phyloP scores from a whole-genome alignment of 2,329 filamentous ascomycete genomes.

The Pestalotiopsis sp. region DNA sequence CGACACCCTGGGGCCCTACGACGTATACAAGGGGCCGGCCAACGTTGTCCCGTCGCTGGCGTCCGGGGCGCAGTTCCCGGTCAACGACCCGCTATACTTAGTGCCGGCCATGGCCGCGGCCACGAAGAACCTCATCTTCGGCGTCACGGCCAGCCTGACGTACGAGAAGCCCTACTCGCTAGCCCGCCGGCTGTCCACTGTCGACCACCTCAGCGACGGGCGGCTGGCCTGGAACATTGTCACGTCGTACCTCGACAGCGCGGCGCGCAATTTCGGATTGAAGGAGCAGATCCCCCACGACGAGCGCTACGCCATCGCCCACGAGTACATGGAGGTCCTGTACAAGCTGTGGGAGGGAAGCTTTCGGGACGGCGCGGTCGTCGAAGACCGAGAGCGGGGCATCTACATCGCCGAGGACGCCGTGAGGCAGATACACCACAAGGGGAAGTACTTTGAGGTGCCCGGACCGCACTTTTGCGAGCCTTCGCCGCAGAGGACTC shows the following conservation, averaged over 20 bases:
- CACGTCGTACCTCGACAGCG: conserved; percentile 46
- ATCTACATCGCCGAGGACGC: conserved; percentile 58
- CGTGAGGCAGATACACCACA: conserved; percentile 59
- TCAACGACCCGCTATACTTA: conserved; percentile 59
- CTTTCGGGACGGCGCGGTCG: conserved; percentile 57
- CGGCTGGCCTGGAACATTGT: conserved; percentile 70
- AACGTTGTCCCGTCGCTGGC: conserved; percentile 50
- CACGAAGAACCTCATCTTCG: conserved; percentile 63
- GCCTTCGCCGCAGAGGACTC: conserved; percentile 56
- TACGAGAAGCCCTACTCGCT: conserved; percentile 63
- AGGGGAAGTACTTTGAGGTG: conserved; percentile 54
- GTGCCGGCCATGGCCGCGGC: conserved; percentile 66
- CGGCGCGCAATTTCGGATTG: conserved; percentile 60
- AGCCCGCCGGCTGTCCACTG: conserved; percentile 59
- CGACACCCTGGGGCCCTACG: conserved; percentile 63
- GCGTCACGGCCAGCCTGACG: conserved; percentile 60
- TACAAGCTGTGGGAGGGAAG: conserved; percentile 61
- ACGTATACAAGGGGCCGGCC: conserved; percentile 53
- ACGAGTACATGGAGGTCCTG: conserved; percentile 60
- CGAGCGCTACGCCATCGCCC: conserved; percentile 58
- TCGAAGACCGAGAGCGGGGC: conserved; percentile 50
- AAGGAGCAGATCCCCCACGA: conserved; percentile 59
- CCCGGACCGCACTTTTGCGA: conserved; percentile 47
- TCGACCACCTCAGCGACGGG: conserved; percentile 62
- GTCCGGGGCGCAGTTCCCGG: conserved; percentile 62